Base-by-base conservation (phyloP, 257 asterid genomes). In the Misopates orontium region DNA sequence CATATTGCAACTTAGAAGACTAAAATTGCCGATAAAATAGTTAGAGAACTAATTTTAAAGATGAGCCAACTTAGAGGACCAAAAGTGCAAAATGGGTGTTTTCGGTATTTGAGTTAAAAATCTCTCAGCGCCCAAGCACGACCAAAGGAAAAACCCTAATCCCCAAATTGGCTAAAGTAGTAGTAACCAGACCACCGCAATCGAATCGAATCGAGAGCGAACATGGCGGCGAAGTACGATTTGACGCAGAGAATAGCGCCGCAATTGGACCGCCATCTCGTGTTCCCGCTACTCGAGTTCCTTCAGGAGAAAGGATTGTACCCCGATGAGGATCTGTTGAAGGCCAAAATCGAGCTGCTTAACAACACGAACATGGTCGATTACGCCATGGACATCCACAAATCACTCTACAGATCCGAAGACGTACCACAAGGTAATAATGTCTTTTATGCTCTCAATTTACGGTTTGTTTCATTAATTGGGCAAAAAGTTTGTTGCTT, bases 341-440 rank as follows among this genome's bases (percentile, higher is more conserved):
- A 84, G 82, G 96, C 97, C 1, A 94, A 94, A 74, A 86, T 94
- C 50, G 84, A 86, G 77, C 82, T 88, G 11, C 96, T 94, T 4
- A 88, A 88, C 67, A 78, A 88, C 36, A 94, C 99, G 4, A 94
- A 94, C 63, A 94, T 94, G 97, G 99, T 90, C 62, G 99, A 94
- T 69, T 94, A 86, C 48, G 96, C 96, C 64, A 90, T 94, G 99
- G 99, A 94, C 68, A 94, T 94, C 41, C 91, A 88, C 77, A 94
- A 88, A 71, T 76, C 96, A 0, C 96, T 94, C 19, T 86, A 94
- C 70, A 95, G 79, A 21, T 72, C 99, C 0, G 99, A 94, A 1
- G 99, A 94, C 54, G 97, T 94, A 7, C 97, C 99, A 2, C 93
- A 83, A 76, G 97, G 99, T 88, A 32, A n/a, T n/a, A n/a, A n/a